Evolutionary conservation across 192 early-diverging fungal genomes (phyloP), one percentile per base, ranked within the genome.

Genomic region (Anaeromyces robustus): DNA sequence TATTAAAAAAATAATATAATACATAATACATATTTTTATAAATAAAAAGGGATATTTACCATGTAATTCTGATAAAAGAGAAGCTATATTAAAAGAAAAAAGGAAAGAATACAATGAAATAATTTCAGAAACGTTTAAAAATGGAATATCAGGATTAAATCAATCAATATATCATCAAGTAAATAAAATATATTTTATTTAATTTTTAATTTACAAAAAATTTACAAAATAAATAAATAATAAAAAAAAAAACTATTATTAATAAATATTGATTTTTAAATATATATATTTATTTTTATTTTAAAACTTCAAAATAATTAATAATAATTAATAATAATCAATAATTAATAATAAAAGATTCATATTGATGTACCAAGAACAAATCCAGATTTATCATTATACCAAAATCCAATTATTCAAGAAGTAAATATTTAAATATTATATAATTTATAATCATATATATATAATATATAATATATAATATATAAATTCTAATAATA

Each of bases 361-460:
- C 93, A 94, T 81, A 98, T 99, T 78, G 97, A 99, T 87, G 92
- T 99, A 37, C 92, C 94, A 18, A 87, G 97, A 77, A 98, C 97
- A 1, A 92, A 93, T 79, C 93, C 96, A 0, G 91, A 88, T 22
- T 94, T 94, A 37, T 88, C 91, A 18, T 84, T 97, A 52, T 97
- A 97, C 86, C 95, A 94, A 84, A 88, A 88, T 81, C 84, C 89
- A 29, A 87, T 88, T 18, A 94, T 96, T 16, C 96, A 96, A 84
- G 88, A 93, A 85, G 93, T 94, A 85, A 22, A 80, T 28, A 78
- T 77, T 7, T 41, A 28, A 11, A 78, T 12, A 52, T 34, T 34
- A 30, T 30, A 77, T 30, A 19, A 41, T 77, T 77, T n/a, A 39
- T 84, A n/a, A 79, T 4, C 3, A 83, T 26, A 12, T 28, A 41